Evolutionary conservation across 164 flowering plant genomes (phyloP), one percentile per base, ranked within the genome.

Genomic region (Kalanchoe fedtschenkoi): DNA sequence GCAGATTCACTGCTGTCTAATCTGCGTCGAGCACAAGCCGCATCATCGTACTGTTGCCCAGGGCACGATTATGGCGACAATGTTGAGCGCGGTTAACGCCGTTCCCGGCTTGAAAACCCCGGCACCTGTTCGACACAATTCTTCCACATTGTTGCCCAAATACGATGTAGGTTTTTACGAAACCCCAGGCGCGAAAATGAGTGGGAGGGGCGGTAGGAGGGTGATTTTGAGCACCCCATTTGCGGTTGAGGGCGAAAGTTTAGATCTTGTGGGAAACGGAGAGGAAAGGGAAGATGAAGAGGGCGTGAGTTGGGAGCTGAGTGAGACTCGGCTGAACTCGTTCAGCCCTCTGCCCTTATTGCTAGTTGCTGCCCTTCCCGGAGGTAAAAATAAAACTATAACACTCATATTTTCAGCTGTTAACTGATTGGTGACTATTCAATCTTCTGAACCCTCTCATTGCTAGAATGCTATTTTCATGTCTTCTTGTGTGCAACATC

Each of bases 321-420:
- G 44, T 5, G 88, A 84, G 72, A 84, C 81, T 14, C 57, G 71
- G 7, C 54, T 88, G 69, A 76, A 76, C 61, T 86, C 89, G 6
- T 61, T 88, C 42, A 44, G 71, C 54, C 91, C 92, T 54, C 67
- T 84, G 62, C 80, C 86, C 34, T 60, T 82, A 60, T 71, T 88
- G 13, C 58, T 84, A 39, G 55, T 79, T 7, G 90, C 82, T 68
- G 81, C 90, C 62, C 85, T 89, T 65, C 96, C 96, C 9, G 90
- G 90, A 81, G 96, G 92, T 84, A 80, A n/a, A 8, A 26, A n/a
- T 10, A 11, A 2, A 34, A 33, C 16, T 32, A 24, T n/a, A 11
- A 7, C 29, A 35, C n/a, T 13, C 13, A 1, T 22, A 2, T 19
- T 33, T 1, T 34, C 13, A 51, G 37, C 28, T 17, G 8, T 13